A percentile compares a stretch with the other conserved stretches of the same genome.
Evolutionary conservation across 2,329 filamentous ascomycete genomes (phyloP).

Genomic region (Aspergillus sp.): DNA sequence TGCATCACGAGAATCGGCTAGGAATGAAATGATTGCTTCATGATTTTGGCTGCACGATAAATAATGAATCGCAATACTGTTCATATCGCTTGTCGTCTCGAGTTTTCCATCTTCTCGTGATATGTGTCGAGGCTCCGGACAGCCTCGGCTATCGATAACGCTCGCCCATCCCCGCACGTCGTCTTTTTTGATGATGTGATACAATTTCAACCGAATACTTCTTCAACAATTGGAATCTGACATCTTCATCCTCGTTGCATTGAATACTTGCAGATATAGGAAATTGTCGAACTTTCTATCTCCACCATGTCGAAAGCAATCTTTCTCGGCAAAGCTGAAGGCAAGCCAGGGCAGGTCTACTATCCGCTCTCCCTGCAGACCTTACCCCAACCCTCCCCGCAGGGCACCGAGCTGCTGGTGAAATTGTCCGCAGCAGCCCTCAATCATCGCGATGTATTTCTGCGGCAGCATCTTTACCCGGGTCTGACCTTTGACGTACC

Average conservation of each 20-base stretch:
- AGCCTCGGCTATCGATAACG: slow-evolving; percentile 16
- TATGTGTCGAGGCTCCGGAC: not conserved
- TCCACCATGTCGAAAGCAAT: slow-evolving; percentile 46
- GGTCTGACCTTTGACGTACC: slow-evolving; percentile 76
- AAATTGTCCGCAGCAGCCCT: slow-evolving; percentile 76
- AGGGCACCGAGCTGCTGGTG: slow-evolving; percentile 69
- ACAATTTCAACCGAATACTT: not conserved
- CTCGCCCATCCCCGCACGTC: slow-evolving; percentile 6
- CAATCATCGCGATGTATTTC: slow-evolving; percentile 94
- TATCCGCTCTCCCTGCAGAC: slow-evolving; percentile 55
- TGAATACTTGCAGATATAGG: not conserved
- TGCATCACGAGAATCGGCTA: not conserved
- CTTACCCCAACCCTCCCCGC: slow-evolving; percentile 62
- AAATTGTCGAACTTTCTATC: not conserved
- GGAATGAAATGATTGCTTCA: not conserved
- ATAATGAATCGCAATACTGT: not conserved
- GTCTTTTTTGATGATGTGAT: slow-evolving; percentile 7
- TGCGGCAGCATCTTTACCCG: slow-evolving; percentile 89
- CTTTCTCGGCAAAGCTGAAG: slow-evolving; percentile 57
- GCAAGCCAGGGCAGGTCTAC: slow-evolving; percentile 69
- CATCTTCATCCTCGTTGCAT: not conserved
- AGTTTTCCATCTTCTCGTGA: not conserved
- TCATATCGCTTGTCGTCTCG: not conserved
- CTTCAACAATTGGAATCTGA: not conserved
- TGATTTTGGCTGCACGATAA: not conserved